A percentile compares a stretch with the other conserved stretches of the same genome.
These are phyloP conservation scores for Paulownia fortunei DNA, from an alignment of 257 asterid species.

Conservation along the genomic window DNA sequence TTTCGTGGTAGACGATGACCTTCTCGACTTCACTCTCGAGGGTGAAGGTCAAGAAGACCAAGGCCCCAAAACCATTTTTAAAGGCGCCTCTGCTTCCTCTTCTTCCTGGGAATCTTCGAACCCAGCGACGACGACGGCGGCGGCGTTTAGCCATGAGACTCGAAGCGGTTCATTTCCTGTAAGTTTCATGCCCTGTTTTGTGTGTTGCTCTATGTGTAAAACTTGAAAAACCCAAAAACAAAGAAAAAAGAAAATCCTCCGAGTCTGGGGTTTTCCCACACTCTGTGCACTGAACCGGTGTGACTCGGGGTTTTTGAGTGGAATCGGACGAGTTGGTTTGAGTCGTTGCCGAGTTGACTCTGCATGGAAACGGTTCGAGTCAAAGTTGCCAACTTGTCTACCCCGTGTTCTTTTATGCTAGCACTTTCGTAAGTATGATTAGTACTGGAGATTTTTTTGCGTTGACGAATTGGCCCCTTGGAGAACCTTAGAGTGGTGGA, in stretches of 20 bases:
- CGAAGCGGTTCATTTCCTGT: conserved; percentile 28
- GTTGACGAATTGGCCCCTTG: conserved; percentile 34
- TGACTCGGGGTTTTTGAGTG: conserved; percentile 37
- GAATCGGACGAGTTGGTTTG: conserved; percentile 36
- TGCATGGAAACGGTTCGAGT: background rate
- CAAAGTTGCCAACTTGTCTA: background rate
- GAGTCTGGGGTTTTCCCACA: conserved; percentile 21
- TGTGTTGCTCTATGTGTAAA: background rate
- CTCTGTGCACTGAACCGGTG: background rate
- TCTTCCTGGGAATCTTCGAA: conserved; percentile 23
- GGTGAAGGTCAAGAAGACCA: conserved; percentile 40
- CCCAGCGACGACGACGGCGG: background rate
- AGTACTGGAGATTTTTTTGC: background rate
- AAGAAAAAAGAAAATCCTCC: conserved; percentile 17
- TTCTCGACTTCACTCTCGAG: conserved; percentile 60
- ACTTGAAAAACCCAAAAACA: background rate
- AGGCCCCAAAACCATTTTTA: background rate
- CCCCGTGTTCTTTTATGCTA: background rate
- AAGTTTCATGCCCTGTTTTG: conserved; percentile 22
- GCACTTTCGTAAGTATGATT: background rate
- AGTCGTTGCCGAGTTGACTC: background rate
- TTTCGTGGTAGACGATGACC: conserved; percentile 54
- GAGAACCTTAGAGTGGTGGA: conserved; percentile 22
- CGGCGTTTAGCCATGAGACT: conserved; percentile 23
- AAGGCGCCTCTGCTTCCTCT: conserved; percentile 5